Base-by-base conservation (phyloP, 345 rosid genomes). In the Euphorbia pulcherrima region DNA sequence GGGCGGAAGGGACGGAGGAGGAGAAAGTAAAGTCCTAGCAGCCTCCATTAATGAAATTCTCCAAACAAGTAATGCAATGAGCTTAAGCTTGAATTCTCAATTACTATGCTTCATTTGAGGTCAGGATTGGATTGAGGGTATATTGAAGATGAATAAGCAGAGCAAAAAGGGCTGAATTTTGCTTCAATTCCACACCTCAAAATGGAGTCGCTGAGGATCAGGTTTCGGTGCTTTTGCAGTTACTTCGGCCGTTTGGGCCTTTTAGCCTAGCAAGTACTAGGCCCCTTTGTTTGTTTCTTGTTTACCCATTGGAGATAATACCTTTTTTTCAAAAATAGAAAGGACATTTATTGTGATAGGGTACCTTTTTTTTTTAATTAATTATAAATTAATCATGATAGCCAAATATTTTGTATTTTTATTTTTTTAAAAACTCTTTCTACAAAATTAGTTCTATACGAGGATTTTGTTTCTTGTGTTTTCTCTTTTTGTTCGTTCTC, bases 1-100 rank as follows among this genome's bases (percentile, higher is more conserved):
- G 5, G 85, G 16, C 26, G 80, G 81, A 80, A 84, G 83, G 40
- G 90, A 72, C 30, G 91, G 85, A 75, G 95, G 72, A 35, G 95
- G 79, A 77, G 86, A 79, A 64, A 92, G 79, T 65, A 92, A 77
- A 70, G 74, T 82, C 76, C 84, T 79, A 47, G 84, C 82, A 68
- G 88, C 85, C 73, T 85, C 98, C 98, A 92, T 92, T 66, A 64
- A 26, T 55, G 10, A 24, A 72, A 62, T 9, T 61, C 47, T 44
- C 33, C 1, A 4, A 48, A 5, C 20, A 46, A 2, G 18, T 5
- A 6, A 66, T 58, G 17, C 37, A 56, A 28, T 9, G 5, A 29
- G 61, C 28, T 57, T 14, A 33, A 39, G 65, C 26, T 21, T 20
- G 33, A 4, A 29, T 17, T 33, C 24, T 59, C 21, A 56, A 56